These are phyloP conservation scores for Cercospora sp. DNA, from an alignment of 2,329 filamentous ascomycete genomes.

Conservation along the genomic window DNA sequence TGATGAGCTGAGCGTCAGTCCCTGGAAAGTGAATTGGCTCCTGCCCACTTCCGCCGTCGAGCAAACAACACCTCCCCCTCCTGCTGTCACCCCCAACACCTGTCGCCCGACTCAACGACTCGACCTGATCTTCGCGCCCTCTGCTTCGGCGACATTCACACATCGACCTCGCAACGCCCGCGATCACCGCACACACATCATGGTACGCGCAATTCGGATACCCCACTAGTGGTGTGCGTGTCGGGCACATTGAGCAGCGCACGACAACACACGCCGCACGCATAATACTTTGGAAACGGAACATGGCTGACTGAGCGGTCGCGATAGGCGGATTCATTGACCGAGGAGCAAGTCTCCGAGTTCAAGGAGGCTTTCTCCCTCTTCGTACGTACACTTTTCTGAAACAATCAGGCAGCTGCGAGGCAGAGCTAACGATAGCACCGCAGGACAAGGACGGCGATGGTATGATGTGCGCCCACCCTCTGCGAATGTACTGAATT, in stretches of 20 bases:
- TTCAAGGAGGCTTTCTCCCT: slow-evolving; percentile 99
- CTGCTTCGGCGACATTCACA: background rate
- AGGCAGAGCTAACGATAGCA: slow-evolving; percentile 26
- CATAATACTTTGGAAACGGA: background rate
- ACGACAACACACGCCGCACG: background rate
- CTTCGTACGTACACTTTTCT: slow-evolving; percentile 71
- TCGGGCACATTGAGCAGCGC: background rate
- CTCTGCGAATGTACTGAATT: background rate
- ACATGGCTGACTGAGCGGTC: slow-evolving; percentile 21
- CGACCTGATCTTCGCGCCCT: background rate
- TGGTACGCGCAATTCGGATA: slow-evolving; percentile 32
- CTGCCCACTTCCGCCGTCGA: slow-evolving; percentile 13
- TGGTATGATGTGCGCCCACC: slow-evolving; percentile 41
- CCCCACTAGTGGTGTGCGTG: slow-evolving; percentile 23
- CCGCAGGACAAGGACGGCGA: slow-evolving; percentile 59
- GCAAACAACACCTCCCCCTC: slow-evolving; percentile 10
- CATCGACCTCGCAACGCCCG: background rate
- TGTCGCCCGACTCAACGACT: background rate
- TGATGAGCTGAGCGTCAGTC: slow-evolving; percentile 3
- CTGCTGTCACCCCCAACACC: slow-evolving; percentile 5
- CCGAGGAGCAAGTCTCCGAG: slow-evolving; percentile 99
- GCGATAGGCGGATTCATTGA: slow-evolving; percentile 88
- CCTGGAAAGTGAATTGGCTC: slow-evolving; percentile 1
- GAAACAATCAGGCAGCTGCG: slow-evolving; percentile 8
- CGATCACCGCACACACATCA: slow-evolving; percentile 23